A percentile compares a stretch with the other conserved stretches of the same genome.
Conservation (phyloP, 1,284 basidiomycete genomes). For the Microbotryum saponariae region DNA sequence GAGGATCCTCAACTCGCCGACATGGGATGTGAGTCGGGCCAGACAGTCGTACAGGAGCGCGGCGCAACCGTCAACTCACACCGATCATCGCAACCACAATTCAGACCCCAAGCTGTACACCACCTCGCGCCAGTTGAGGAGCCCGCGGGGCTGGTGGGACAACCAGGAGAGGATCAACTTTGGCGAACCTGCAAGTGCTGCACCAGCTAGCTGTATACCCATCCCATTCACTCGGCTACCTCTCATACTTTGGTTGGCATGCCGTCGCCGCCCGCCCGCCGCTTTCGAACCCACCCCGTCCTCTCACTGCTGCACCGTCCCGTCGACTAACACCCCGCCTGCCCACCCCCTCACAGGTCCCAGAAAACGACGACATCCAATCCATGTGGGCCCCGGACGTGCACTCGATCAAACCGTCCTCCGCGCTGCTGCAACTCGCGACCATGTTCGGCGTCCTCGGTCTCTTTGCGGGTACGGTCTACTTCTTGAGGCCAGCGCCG, state of each 20-base stretch:
- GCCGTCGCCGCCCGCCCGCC: too few species aligned
- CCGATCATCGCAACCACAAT: neutral
- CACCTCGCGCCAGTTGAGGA: constrained; percentile 28
- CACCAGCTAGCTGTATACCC: neutral
- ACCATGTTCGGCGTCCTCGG: constrained; percentile 28
- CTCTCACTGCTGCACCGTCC: too few species aligned
- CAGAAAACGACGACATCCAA: constrained; percentile 36
- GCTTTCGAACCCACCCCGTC: too few species aligned
- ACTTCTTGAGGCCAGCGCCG: constrained; percentile 17
- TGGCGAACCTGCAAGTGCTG: constrained; percentile 30
- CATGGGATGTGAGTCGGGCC: constrained; percentile 16
- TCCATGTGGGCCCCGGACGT: constrained; percentile 38
- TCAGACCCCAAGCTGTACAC: constrained; percentile 28
- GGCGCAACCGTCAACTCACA: neutral
- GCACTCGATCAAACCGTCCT: constrained; percentile 33
- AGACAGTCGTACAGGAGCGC: too few species aligned
- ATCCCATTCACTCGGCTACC: too few species aligned
- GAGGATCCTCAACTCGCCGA: constrained; percentile 32
- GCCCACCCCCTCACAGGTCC: constrained; percentile 21
- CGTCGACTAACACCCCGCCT: too few species aligned
- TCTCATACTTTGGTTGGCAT: too few species aligned
- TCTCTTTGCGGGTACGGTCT: constrained; percentile 27
- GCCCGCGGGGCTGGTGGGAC: constrained; percentile 32
- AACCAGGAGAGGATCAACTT: constrained; percentile 35
- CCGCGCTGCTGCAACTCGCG: constrained; percentile 32